Base-by-base conservation (phyloP, 192 early-diverging fungal species). In the Radiomyces spectabilis region DNA sequence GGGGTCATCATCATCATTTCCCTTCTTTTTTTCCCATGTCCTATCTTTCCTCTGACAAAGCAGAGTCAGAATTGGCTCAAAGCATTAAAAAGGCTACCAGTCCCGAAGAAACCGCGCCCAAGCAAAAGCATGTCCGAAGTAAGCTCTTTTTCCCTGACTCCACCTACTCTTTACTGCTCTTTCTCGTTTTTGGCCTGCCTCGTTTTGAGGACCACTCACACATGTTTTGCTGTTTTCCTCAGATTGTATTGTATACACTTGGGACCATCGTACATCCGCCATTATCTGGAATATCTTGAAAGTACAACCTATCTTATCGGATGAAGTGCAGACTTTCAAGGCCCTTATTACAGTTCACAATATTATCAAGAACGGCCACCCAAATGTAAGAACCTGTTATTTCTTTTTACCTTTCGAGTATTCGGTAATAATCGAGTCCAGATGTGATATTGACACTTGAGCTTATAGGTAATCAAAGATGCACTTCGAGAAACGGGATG, bases 301-400 rank as follows among this genome's bases (percentile, higher is more conserved):
- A 71, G 76, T 84, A n/a, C 86, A 82, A 53, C 96, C 96, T 32
- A 77, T 95, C 49, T 60, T 92, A 39, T 82, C 87, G 15, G 91
- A 95, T 74, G 96, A 98, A 62, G 79, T 98, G n/a, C 85, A 94
- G 62, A 89, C 86, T 41, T 98, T 91, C 77, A 98, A 98, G 75
- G 89, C 91, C 22, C 74, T 98, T 51, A 92, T 98, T 61, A 79
- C 85, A 16, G 76, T 89, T 53, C 96, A 98, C 78, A 98, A 98
- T 78, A 82, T 98, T 54, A 88, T 97, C 48, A 85, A 91, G 45
- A 83, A 87, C 59, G 96, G 96, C 35, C 92, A 97, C 68, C 82
- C 86, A 19, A 72, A 74, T 38, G 88, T 89, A 78, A 47, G 74
- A 25, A 15, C 7, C 10, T 15, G 5, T 8, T 35, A 35, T 35